phyloP scores from a whole-genome alignment of 2,329 filamentous ascomycete species.

The Camillea tinctor region DNA sequence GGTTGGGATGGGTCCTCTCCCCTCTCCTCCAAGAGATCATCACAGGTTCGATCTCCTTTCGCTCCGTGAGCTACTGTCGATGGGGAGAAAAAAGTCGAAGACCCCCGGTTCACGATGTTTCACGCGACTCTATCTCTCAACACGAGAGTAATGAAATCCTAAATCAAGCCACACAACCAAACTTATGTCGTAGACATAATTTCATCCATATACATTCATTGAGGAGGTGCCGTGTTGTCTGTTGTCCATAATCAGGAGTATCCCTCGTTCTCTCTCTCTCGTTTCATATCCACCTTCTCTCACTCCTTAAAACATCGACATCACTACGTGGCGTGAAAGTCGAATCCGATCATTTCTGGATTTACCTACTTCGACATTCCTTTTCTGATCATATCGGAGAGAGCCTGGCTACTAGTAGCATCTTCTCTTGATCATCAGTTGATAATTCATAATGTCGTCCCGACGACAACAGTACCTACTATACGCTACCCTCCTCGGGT shows the following conservation, averaged over 20 bases:
- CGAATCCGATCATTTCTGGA: conserved; percentile 1
- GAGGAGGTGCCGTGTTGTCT: not conserved
- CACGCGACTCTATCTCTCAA: conserved; percentile 14
- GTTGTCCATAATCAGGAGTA: not conserved
- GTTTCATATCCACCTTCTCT: not conserved
- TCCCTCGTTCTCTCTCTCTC: conserved; percentile 12
- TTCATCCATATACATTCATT: not conserved
- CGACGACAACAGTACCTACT: conserved; percentile 22
- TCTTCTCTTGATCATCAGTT: not conserved
- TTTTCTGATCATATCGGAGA: conserved; percentile 2
- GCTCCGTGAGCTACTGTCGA: conserved; percentile 2
- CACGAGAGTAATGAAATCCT: conserved; percentile 15
- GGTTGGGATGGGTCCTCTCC: not conserved
- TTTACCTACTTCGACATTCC: conserved; percentile 6
- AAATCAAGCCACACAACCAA: not conserved
- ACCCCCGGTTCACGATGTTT: conserved; percentile 24
- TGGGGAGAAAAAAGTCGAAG: not conserved
- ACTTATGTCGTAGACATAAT: not conserved
- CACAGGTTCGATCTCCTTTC: not conserved
- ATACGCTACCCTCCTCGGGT: conserved; percentile 24
- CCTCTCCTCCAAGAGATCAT: not conserved
- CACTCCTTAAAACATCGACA: conserved; percentile 1
- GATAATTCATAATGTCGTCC: conserved; percentile 24
- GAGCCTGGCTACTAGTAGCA: not conserved
- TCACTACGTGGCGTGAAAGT: conserved; percentile 8